phyloP scores from a whole-genome alignment of 2,329 filamentous ascomycete genomes.

The Stachybotrys echinatus region DNA sequence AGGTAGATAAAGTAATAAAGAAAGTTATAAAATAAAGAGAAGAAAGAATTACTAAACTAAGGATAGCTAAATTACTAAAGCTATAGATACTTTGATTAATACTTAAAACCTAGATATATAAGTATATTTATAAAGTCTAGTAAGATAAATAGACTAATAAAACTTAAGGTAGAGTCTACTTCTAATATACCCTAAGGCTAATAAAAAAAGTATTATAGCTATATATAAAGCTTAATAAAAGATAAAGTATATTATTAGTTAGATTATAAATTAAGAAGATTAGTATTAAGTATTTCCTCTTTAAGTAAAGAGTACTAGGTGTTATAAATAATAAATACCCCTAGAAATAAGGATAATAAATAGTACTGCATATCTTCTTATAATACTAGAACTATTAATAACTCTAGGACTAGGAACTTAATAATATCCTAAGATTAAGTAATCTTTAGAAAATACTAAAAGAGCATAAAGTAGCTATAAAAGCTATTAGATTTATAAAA shows the following conservation, averaged over 20 bases:
- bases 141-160: not conserved
- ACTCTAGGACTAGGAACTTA: not conserved
- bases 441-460: not conserved
- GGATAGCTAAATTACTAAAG: not conserved
- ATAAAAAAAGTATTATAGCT: conserved; percentile 1
- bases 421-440: not conserved
- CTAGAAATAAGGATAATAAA: conserved; percentile 6
- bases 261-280: conserved; percentile 6
- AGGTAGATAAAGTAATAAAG: not conserved
- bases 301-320: conserved; percentile 7
- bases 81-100: not conserved
- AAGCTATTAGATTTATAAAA: no score
- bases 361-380: conserved; percentile 7
- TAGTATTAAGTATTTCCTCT: conserved; percentile 6
- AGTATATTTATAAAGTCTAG: not conserved
- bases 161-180: not conserved
- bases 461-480: not conserved
- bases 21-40: not conserved
- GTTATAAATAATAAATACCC: conserved; percentile 2
- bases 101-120: not conserved
- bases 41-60: not conserved
- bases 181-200: not conserved
- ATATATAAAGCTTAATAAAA: conserved; percentile 2
- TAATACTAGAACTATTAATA: not conserved
- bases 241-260: conserved; percentile 2